Conservation (phyloP, 2,329 filamentous ascomycete species). For the Pyrenophora seminiperda region DNA sequence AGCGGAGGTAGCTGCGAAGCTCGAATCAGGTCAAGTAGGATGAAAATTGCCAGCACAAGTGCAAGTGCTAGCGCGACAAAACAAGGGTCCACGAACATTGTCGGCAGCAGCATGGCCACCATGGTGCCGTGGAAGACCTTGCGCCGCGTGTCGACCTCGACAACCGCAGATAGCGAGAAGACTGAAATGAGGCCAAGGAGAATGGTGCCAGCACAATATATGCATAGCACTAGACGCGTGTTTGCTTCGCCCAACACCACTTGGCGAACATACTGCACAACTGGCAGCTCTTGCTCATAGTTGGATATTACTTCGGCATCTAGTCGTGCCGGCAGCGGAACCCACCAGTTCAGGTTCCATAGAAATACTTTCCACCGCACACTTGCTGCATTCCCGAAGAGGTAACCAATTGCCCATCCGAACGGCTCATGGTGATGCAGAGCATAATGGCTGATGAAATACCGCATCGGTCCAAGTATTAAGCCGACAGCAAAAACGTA, state of each 20-base stretch:
- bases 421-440: constrained; percentile 78
- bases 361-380: constrained; percentile 74
- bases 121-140: constrained; percentile 99
- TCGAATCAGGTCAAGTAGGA: constrained; percentile 85
- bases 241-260: constrained; percentile 74
- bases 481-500: constrained; percentile 70
- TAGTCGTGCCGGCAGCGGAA: constrained; percentile 66
- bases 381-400: constrained; percentile 76
- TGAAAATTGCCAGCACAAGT: constrained; percentile 79
- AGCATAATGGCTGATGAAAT: constrained; percentile 69
- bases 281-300: constrained; percentile 14
- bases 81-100: constrained; percentile 82
- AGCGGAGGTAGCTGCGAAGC: constrained; percentile 91
- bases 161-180: constrained; percentile 72
- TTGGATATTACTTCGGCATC: constrained; percentile 20
- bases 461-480: constrained; percentile 72
- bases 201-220: constrained; percentile 75
- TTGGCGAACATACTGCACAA: constrained; percentile 68
- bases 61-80: constrained; percentile 81
- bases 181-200: constrained; percentile 74
- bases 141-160: constrained; percentile 91
- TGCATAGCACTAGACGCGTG: constrained; percentile 75
- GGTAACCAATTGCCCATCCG: constrained; percentile 89
- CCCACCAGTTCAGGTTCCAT: constrained; percentile 74
- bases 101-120: constrained; percentile 91